phyloP scores from a whole-genome alignment of 768 basidiomycete genomes.

The Hericium rajendrae region DNA sequence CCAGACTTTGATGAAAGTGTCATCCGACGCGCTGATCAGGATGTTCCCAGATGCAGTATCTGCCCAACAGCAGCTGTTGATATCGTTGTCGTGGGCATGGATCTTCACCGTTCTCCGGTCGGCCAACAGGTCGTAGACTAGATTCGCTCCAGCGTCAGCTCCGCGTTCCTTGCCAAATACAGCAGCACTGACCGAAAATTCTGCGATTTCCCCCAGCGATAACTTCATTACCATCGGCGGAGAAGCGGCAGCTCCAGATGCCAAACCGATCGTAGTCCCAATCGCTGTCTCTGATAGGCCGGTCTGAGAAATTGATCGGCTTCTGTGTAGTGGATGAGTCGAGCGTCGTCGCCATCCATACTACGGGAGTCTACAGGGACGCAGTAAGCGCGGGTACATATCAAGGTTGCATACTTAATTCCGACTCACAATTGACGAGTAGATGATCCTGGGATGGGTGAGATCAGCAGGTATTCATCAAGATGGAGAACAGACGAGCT shows the following conservation, averaged over 20 bases:
- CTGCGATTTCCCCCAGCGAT: slow-evolving; percentile 85
- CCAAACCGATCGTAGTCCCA: slow-evolving; percentile 42
- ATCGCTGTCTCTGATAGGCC: slow-evolving; percentile 17
- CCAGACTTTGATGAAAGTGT: slow-evolving; percentile 94
- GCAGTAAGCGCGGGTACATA: slow-evolving; percentile 3
- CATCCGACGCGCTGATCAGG: slow-evolving; percentile 91
- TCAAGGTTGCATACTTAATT: background rate
- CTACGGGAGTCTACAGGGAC: slow-evolving; percentile 49
- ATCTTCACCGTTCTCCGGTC: slow-evolving; percentile 77
- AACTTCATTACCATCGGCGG: slow-evolving; percentile 91
- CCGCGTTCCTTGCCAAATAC: background rate
- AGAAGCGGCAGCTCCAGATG: slow-evolving; percentile 94
- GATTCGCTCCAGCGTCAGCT: background rate
- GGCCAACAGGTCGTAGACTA: slow-evolving; percentile 87
- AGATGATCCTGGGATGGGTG: slow-evolving; percentile 60
- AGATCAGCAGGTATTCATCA: background rate
- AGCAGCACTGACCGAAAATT: slow-evolving; percentile 48
- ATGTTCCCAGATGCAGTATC: slow-evolving; percentile 89
- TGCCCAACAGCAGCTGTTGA: slow-evolving; percentile 95
- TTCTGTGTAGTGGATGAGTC: slow-evolving; percentile 53
- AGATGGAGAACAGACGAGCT: slow-evolving; percentile 7
- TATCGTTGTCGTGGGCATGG: slow-evolving; percentile 79
- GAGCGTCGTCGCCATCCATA: slow-evolving; percentile 65
- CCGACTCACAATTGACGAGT: slow-evolving; percentile 70
- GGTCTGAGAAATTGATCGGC: slow-evolving; percentile 41